Evolutionary conservation across 148 eudicot genomes (phyloP).

Genomic region (Dianthus caryophyllus): DNA sequence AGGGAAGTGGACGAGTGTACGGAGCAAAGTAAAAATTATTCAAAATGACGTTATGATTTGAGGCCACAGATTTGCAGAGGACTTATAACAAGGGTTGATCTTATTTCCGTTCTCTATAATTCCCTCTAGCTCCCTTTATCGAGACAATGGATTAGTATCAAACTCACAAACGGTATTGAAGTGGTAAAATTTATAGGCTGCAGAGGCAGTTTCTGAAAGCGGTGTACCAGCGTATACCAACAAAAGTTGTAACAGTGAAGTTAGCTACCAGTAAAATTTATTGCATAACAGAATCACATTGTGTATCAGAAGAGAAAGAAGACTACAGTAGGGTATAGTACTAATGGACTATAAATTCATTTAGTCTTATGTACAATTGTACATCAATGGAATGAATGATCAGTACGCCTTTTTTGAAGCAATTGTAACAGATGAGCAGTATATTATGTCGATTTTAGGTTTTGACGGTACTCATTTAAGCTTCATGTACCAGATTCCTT

Average conservation of each 20-base stretch:
- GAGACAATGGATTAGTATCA: no score
- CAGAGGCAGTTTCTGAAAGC: no score
- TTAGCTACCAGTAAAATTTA: not conserved
- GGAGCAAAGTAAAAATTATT: no score
- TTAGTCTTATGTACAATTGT: not conserved
- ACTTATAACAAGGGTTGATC: no score
- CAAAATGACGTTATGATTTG: no score
- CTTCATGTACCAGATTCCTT: not conserved
- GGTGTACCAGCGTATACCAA: not conserved
- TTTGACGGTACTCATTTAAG: not conserved
- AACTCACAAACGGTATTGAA: no score
- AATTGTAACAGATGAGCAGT: constrained; percentile 2
- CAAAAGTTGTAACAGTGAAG: not conserved
- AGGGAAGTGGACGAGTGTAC: no score
- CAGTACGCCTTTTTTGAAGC: not conserved
- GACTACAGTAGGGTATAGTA: not conserved
- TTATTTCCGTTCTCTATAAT: no score
- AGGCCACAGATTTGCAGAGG: no score
- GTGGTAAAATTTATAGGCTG: no score
- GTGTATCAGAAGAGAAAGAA: not conserved
- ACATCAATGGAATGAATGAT: not conserved
- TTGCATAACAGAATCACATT: constrained; percentile 10
- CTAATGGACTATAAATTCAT: not conserved
- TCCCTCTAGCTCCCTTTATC: no score
- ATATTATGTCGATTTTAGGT: constrained; percentile 8